A percentile compares a stretch with the other conserved stretches of the same genome.
Evolutionary conservation across 2,329 filamentous ascomycete genomes (phyloP).

Genomic region (Tolypocladium guangdongense): DNA sequence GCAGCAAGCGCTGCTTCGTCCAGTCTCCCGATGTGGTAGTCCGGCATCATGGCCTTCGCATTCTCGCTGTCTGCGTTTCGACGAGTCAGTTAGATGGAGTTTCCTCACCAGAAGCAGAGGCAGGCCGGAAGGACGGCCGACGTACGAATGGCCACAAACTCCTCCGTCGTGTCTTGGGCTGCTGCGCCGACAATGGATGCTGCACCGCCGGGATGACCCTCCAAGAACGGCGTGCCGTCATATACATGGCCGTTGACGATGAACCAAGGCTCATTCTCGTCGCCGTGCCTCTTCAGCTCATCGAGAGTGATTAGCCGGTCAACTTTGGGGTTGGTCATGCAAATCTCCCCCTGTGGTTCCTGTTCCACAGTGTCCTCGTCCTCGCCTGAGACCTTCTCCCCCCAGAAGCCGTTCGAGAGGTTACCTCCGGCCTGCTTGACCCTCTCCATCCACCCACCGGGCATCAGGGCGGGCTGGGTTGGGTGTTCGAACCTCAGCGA

Average conservation of each 20-base stretch:
- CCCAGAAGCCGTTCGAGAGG: slow-evolving; percentile 74
- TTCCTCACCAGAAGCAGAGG: not conserved
- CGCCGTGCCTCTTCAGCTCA: slow-evolving; percentile 59
- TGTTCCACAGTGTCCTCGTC: slow-evolving; percentile 28
- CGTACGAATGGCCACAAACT: slow-evolving; percentile 87
- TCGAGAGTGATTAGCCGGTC: slow-evolving; percentile 54
- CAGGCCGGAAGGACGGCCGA: slow-evolving; percentile 8
- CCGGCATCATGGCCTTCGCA: slow-evolving; percentile 79
- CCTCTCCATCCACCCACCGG: slow-evolving; percentile 88
- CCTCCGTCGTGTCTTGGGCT: slow-evolving; percentile 73
- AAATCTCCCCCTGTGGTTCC: slow-evolving; percentile 53
- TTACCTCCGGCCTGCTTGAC: slow-evolving; percentile 77
- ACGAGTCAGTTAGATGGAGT: not conserved
- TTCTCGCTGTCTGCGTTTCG: slow-evolving; percentile 68
- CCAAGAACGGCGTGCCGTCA: slow-evolving; percentile 69
- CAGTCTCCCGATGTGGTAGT: slow-evolving; percentile 75
- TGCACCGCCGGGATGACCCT: slow-evolving; percentile 77
- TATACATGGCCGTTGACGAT: slow-evolving; percentile 83
- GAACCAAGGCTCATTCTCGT: slow-evolving; percentile 66
- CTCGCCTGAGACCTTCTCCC: slow-evolving; percentile 53
- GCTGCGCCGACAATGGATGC: slow-evolving; percentile 74
- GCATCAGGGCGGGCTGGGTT: slow-evolving; percentile 64
- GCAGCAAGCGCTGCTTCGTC: slow-evolving; percentile 44
- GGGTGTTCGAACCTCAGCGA: slow-evolving; percentile 75
- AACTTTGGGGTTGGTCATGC: slow-evolving; percentile 63